Base-by-base conservation (phyloP, 2,329 filamentous ascomycete genomes). In the Fusarium floridanum region DNA sequence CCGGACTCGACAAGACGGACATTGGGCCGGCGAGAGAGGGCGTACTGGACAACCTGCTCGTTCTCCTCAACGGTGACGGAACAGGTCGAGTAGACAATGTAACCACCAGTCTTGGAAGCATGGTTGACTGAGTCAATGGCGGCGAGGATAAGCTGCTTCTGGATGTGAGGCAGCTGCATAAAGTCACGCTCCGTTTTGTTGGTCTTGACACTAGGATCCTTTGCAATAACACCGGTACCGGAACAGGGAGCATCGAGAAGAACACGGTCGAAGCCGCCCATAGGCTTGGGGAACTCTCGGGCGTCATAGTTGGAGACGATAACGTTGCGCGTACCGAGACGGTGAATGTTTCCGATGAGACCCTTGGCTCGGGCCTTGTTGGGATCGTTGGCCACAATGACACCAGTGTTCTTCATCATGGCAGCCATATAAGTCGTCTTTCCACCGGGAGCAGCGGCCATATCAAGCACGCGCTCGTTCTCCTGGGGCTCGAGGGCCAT, bases 181-280 rank as follows among this genome's bases (percentile, higher is more conserved):
- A 99, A 99, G 83, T 99, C 97, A 75, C 92, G 93, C 82, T 97
- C 95, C 12, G 94, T 97, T 88, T 98, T 98, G 88, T 98, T 98
- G 27, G 96, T 98, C 89, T 99, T 99, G 77, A 99, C 95, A 75
- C 93, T 95, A 36, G 96, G 91, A 84, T 99, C 97, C 86, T 99
- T 99, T 73, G 95, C 93, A 76, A 99, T 99, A 80, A 99, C 97
- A 79, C 97, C 97, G 1, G 97, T 99, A 77, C 97, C 96, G 4
- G 95, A 97, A 86, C 97, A 98, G 6, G 97, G 97, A 1, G 95
- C 95, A 85, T 99, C 95, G 68, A 98, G 93, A 55, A 98, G 86
- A 7, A 99, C 95, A 73, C 97, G 91, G 83, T 99, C 97, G 74
- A 99, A 99, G 14, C 97, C 97, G 68, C 96, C 97, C 83, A 99